Evolutionary conservation across 2,329 filamentous ascomycete species (phyloP).

Genomic region (Talaromyces piceae): DNA sequence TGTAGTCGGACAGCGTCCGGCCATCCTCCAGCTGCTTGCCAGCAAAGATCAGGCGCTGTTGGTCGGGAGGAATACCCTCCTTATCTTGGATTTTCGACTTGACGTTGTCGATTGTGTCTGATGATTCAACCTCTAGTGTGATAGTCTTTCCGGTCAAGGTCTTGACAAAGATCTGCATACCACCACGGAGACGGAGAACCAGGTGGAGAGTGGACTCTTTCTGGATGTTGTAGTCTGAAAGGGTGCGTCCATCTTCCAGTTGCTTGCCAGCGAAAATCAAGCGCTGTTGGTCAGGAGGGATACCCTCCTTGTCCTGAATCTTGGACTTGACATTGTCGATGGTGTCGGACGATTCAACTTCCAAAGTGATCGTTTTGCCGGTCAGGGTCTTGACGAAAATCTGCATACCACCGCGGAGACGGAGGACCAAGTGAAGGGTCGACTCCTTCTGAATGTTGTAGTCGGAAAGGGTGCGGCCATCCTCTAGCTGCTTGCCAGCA

Average conservation of each 20-base stretch:
- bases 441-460: conserved; percentile 97
- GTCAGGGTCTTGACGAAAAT: conserved; percentile 53
- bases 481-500: conserved; percentile 92
- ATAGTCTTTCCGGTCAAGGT: conserved; percentile 69
- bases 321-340: conserved; percentile 94
- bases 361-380: conserved; percentile 89
- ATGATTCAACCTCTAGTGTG: conserved; percentile 60
- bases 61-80: conserved; percentile 66
- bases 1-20: conserved; percentile 47
- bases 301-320: conserved; percentile 75
- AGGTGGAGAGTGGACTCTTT: conserved; percentile 78
- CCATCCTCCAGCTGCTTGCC: conserved; percentile 57
- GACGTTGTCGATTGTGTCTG: conserved; percentile 64
- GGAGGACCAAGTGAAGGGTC: conserved; percentile 76
- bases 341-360: conserved; percentile 82
- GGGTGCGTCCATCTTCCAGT: conserved; percentile 27
- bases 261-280: conserved; percentile 12
- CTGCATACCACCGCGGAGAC: conserved; percentile 72
- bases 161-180: conserved; percentile 82
- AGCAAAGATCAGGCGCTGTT: conserved; percentile 63
- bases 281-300: conserved; percentile 61
- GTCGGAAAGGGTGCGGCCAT: conserved; percentile 80
- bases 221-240: conserved; percentile 96
- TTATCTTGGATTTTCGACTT: conserved; percentile 74
- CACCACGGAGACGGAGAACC: conserved; percentile 73